Conservation (phyloP, 257 asterid species). For the Solanum paucissectum region DNA sequence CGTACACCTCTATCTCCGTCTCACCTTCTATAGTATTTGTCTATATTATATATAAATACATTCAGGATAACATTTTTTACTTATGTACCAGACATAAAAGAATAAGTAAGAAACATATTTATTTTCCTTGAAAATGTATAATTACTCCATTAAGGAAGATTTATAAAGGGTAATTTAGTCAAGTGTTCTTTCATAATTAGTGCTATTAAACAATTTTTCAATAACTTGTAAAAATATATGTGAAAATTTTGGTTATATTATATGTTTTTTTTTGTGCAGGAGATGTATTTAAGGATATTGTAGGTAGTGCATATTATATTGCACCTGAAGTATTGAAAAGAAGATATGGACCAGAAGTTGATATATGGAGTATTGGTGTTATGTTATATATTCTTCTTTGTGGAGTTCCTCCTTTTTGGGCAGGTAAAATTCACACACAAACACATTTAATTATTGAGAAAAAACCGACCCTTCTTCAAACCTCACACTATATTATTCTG, state of each 20-base stretch:
- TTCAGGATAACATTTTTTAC: not conserved
- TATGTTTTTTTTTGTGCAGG: slow-evolving; percentile 23
- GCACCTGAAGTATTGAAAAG: slow-evolving; percentile 92
- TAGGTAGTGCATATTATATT: slow-evolving; percentile 89
- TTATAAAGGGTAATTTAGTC: not conserved
- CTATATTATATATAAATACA: not conserved
- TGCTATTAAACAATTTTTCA: no score
- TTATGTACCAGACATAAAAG: accelerated
- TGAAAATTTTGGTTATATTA: not conserved
- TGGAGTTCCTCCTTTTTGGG: slow-evolving; percentile 95
- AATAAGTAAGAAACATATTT: not conserved
- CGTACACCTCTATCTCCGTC: accelerated
- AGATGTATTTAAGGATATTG: slow-evolving; percentile 67
- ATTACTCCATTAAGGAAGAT: not conserved
- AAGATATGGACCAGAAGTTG: slow-evolving; percentile 82
- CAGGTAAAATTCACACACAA: slow-evolving; percentile 20
- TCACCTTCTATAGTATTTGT: not conserved
- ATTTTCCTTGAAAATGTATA: not conserved
- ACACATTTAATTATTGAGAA: not conserved
- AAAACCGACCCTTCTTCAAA: not conserved
- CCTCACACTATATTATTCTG: accelerated
- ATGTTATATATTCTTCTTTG: slow-evolving; percentile 81
- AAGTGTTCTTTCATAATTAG: no score
- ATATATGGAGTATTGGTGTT: slow-evolving; percentile 91
- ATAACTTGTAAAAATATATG: no score